phyloP scores from a whole-genome alignment of 1,284 basidiomycete genomes.

The Trametes hirsuta region DNA sequence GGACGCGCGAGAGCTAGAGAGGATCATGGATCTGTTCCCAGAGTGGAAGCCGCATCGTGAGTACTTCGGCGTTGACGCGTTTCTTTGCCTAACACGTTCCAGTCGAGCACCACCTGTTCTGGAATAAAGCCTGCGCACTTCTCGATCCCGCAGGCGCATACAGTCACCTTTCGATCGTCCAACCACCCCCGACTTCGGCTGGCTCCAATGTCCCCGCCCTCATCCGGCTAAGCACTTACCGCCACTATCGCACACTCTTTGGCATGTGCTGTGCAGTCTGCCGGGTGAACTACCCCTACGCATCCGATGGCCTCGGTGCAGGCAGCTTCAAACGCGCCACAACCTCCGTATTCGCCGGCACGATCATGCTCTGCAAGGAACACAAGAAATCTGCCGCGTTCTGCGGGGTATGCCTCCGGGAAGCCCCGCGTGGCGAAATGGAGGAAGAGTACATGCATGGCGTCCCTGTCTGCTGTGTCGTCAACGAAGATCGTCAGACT shows the following conservation, averaged over 20 bases:
- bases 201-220: constrained; percentile 31
- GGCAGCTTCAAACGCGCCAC: constrained; percentile 49
- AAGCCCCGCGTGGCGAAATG: constrained; percentile 49
- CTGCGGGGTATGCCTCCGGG: constrained; percentile 71
- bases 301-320: constrained; percentile 48
- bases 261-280: constrained; percentile 63
- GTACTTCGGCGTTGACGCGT: constrained; percentile 28
- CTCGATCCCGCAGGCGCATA: constrained; percentile 56
- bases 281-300: constrained; percentile 61
- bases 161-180: constrained; percentile 37
- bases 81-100: neutral
- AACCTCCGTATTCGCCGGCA: constrained; percentile 45
- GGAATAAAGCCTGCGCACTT: constrained; percentile 55
- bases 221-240: constrained; percentile 40
- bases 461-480: constrained; percentile 51
- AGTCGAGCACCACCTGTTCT: constrained; percentile 64
- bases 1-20: constrained; percentile 61
- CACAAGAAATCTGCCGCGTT: constrained; percentile 58
- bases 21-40: constrained; percentile 56
- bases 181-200: constrained; percentile 33
- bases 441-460: constrained; percentile 42
- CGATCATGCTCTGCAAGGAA: constrained; percentile 60
- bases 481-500: constrained; percentile 71
- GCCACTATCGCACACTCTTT: constrained; percentile 48
- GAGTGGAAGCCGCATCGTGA: constrained; percentile 50